These are phyloP conservation scores for Podospora bellae-mahoneyi DNA, from an alignment of 495 filamentous ascomycete genomes.

Conservation along the genomic window DNA sequence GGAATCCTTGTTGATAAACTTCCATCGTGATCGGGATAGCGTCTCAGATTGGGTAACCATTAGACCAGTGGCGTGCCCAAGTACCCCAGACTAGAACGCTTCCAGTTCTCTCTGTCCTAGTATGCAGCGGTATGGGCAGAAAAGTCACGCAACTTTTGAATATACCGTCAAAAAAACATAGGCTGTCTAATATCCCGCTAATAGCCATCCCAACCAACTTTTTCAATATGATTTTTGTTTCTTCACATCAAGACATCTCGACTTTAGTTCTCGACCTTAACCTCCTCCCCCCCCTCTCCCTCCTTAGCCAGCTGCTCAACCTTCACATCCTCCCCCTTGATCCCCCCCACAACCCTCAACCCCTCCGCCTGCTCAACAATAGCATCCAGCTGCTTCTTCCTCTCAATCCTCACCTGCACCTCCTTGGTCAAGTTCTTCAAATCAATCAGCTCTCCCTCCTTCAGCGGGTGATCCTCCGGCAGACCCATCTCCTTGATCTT, in stretches of 20 bases:
- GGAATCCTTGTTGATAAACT: no score
- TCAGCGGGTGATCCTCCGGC: conserved; percentile 74
- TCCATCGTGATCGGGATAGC: neutral
- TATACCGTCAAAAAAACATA: neutral
- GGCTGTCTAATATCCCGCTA: neutral
- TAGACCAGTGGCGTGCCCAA: neutral
- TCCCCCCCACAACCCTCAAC: conserved; percentile 37
- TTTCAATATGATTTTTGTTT: neutral
- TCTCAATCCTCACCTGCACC: conserved; percentile 42
- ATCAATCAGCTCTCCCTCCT: conserved; percentile 73
- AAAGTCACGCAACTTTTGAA: neutral
- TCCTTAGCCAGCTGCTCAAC: conserved; percentile 4
- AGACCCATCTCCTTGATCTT: conserved; percentile 82
- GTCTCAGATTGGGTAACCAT: neutral
- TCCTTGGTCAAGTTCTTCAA: conserved; percentile 59
- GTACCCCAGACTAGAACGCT: neutral
- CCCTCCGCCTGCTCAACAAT: conserved; percentile 37
- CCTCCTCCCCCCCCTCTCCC: neutral
- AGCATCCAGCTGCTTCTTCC: conserved; percentile 40
- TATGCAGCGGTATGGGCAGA: neutral
- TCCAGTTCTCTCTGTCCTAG: no score
- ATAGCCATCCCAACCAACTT: neutral
- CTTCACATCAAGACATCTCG: neutral
- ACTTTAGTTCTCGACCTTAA: neutral
- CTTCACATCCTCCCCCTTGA: conserved; percentile 33